Conservation (phyloP, 768 basidiomycete species). For the Pleurotus citrinopileatus region DNA sequence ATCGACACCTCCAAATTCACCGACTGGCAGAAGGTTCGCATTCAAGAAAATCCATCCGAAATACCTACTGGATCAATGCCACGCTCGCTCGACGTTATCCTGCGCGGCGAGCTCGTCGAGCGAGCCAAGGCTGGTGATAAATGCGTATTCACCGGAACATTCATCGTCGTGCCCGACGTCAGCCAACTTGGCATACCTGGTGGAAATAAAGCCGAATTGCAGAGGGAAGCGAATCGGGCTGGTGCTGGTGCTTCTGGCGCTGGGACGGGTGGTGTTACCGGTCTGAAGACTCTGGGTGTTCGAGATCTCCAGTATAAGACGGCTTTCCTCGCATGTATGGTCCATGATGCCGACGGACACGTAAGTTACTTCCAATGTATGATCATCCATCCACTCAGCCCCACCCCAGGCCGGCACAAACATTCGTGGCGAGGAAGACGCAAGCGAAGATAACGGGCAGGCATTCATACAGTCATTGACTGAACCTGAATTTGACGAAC, state of each 20-base stretch:
- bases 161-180: constrained; percentile 98
- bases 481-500: constrained; percentile 91
- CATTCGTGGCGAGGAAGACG: constrained; percentile 85
- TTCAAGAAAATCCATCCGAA: constrained; percentile 98
- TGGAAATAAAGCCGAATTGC: constrained; percentile 87
- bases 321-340: constrained; percentile 98
- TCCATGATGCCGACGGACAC: constrained; percentile 83
- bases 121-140: constrained; percentile 99
- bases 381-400: constrained; percentile 11
- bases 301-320: constrained; percentile 98
- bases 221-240: constrained; percentile 76
- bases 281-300: constrained; percentile 91
- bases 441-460: constrained; percentile 73
- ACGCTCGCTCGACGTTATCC: constrained; percentile 91
- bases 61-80: constrained; percentile 99
- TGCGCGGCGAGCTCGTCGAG: constrained; percentile 94
- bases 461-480: constrained; percentile 89
- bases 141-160: constrained; percentile 95
- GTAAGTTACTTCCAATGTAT: constrained; percentile 43
- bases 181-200: constrained; percentile 94
- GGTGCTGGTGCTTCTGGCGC: constrained; percentile 58
- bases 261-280: constrained; percentile 84
- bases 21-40: constrained; percentile 99
- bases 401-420: constrained; percentile 70
- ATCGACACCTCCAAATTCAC: constrained; percentile 96